Evolutionary conservation across 305 asterid genomes (phyloP).

Genomic region (Solanum hybrid): DNA sequence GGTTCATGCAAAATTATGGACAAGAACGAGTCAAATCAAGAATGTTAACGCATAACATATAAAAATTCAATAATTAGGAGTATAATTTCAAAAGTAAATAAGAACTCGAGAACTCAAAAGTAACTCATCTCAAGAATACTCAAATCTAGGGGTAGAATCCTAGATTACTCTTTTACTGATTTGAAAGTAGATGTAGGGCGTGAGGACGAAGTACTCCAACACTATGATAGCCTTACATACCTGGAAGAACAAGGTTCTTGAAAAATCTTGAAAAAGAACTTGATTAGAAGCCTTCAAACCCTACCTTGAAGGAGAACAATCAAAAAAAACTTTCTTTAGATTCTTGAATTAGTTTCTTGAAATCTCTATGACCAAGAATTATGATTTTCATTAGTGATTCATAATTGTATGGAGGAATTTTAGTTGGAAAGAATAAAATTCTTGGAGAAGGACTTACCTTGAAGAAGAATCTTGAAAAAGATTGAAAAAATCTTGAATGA

Average conservation of each 20-base stretch:
- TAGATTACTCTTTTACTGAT: neutral
- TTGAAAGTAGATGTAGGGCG: neutral
- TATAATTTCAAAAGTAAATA: too few relatives aligned
- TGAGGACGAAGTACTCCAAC: neutral
- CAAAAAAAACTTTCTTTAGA: neutral
- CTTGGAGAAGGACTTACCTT: too few relatives aligned
- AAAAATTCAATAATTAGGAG: too few relatives aligned
- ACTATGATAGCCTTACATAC: neutral
- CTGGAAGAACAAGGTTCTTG: neutral
- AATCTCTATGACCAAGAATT: neutral
- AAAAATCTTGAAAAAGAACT: neutral
- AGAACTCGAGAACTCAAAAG: neutral
- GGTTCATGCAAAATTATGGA: too few relatives aligned
- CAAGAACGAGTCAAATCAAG: too few relatives aligned
- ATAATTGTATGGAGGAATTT: neutral
- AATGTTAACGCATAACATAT: too few relatives aligned
- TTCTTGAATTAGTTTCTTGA: neutral
- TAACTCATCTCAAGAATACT: neutral
- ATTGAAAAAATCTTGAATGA: too few relatives aligned
- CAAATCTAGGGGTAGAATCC: neutral
- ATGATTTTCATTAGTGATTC: neutral
- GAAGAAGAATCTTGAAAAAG: too few relatives aligned
- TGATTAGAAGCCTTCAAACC: neutral
- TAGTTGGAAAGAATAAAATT: too few relatives aligned
- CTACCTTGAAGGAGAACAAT: neutral